These are phyloP conservation scores for Cinnamomum chago DNA, from an alignment of 164 flowering plant genomes.

Conservation along the genomic window DNA sequence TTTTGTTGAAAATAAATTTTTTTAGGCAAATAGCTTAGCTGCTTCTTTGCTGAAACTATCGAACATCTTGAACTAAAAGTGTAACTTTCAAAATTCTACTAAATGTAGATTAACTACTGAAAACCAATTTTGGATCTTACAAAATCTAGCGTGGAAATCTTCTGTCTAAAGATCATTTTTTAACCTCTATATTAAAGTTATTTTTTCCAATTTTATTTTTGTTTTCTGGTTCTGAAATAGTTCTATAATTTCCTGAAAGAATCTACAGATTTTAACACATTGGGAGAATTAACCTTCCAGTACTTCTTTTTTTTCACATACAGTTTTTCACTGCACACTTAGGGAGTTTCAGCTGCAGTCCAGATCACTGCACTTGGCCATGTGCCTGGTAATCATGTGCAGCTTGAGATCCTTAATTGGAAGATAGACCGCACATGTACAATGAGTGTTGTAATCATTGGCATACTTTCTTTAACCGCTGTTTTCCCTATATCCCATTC, in stretches of 20 bases:
- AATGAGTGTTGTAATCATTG: background rate
- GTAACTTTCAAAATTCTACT: no score
- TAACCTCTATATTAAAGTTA: no score
- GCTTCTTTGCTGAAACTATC: background rate
- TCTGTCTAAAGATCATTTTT: background rate
- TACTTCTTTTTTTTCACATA: no score
- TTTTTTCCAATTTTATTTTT: background rate
- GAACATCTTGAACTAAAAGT: background rate
- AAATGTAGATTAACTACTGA: background rate
- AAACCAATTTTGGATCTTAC: background rate
- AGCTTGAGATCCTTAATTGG: no score
- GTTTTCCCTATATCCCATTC: background rate
- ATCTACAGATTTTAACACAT: background rate
- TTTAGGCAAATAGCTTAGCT: background rate
- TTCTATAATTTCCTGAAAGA: background rate
- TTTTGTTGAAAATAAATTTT: no score
- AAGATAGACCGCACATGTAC: background rate
- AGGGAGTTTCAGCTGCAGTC: background rate
- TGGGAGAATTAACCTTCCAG: background rate
- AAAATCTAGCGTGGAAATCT: background rate
- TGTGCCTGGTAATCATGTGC: background rate
- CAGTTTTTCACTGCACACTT: background rate
- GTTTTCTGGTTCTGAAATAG: background rate
- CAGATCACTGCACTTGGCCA: background rate
- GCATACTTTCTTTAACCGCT: background rate